Conservation (phyloP, 805 yeast genomes). For the Monosporozyma unispora region DNA sequence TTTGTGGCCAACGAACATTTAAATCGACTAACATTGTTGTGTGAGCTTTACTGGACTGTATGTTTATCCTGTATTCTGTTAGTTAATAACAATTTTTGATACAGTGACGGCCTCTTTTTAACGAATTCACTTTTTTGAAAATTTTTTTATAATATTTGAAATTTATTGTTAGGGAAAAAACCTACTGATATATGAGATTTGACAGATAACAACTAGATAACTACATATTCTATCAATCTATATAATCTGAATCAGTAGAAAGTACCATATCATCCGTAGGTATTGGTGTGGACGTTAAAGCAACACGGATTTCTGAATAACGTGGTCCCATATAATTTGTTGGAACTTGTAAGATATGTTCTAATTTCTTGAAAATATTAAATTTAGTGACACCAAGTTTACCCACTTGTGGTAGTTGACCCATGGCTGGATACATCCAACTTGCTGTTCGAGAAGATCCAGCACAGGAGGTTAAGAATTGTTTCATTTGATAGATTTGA, state of each 20-base stretch:
- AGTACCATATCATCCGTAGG: not conserved
- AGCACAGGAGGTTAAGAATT: constrained; percentile 1
- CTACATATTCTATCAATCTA: too few species aligned
- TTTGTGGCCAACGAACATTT: constrained; percentile 66
- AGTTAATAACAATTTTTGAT: too few species aligned
- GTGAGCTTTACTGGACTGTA: not conserved
- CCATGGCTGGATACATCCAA: constrained; percentile 23
- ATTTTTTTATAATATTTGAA: too few species aligned
- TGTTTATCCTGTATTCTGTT: not conserved
- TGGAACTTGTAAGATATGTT: constrained; percentile 4
- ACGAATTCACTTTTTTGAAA: too few species aligned
- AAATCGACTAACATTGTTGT: constrained; percentile 47
- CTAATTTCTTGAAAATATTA: constrained; percentile 17
- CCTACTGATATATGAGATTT: not conserved
- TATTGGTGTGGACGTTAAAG: not conserved
- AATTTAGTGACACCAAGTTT: constrained; percentile 14
- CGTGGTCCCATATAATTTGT: not conserved
- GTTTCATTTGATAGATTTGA: constrained; percentile 8
- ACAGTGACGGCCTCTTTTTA: too few species aligned
- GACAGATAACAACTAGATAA: too few species aligned
- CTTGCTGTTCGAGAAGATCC: constrained; percentile 1
- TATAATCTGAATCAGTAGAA: not conserved
- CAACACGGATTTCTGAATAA: not conserved
- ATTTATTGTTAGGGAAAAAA: not conserved
- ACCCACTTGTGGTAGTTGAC: constrained; percentile 16